Conservation (phyloP, 768 basidiomycete species). For the Boletus sp. region DNA sequence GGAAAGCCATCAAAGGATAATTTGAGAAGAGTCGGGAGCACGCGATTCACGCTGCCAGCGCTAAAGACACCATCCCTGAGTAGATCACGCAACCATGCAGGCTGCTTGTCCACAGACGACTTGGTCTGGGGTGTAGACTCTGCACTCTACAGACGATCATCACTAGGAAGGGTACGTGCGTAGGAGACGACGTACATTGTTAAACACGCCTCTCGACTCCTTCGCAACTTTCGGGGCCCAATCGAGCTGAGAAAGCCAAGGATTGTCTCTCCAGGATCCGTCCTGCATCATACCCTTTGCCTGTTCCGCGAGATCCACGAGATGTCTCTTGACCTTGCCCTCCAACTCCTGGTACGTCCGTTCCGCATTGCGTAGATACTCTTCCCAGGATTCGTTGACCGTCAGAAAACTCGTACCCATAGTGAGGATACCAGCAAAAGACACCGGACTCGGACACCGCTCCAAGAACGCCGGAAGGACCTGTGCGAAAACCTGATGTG, state of each 20-base stretch:
- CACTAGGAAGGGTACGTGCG: not conserved
- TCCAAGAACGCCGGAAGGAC: slow-evolving; percentile 79
- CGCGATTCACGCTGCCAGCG: slow-evolving; percentile 38
- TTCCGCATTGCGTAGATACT: slow-evolving; percentile 78
- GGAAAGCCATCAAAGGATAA: slow-evolving; percentile 61
- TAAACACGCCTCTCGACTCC: slow-evolving; percentile 59
- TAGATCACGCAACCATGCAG: slow-evolving; percentile 57
- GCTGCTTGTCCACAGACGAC: slow-evolving; percentile 29
- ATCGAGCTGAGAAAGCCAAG: slow-evolving; percentile 88
- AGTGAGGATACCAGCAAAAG: slow-evolving; percentile 83
- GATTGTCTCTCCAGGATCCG: slow-evolving; percentile 64
- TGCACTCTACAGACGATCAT: slow-evolving; percentile 5
- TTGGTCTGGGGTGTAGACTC: not conserved
- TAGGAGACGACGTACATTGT: slow-evolving; percentile 19
- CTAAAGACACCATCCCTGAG: slow-evolving; percentile 40
- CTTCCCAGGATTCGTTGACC: slow-evolving; percentile 87
- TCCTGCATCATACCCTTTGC: slow-evolving; percentile 47
- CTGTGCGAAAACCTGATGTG: slow-evolving; percentile 72
- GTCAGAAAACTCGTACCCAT: slow-evolving; percentile 94
- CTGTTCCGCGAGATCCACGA: slow-evolving; percentile 67
- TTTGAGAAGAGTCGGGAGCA: slow-evolving; percentile 66
- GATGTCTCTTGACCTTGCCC: slow-evolving; percentile 51
- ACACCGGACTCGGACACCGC: slow-evolving; percentile 88
- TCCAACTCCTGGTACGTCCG: slow-evolving; percentile 67
- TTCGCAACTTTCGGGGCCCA: slow-evolving; percentile 87